Evolutionary conservation across 2,329 filamentous ascomycete species (phyloP).

Genomic region (Ascochyta fabae): DNA sequence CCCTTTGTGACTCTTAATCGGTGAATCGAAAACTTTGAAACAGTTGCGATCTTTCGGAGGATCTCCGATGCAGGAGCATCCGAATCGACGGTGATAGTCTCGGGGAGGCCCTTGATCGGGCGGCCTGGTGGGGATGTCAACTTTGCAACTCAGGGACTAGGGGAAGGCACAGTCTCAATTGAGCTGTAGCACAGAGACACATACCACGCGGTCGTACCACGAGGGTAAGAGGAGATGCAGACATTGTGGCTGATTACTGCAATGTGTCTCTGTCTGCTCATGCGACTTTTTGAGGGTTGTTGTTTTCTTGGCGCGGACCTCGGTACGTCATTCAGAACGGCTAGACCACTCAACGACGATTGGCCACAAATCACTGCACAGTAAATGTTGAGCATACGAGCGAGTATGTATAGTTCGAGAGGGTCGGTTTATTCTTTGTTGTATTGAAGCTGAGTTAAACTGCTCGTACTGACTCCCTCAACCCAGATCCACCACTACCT

Average conservation of each 20-base stretch:
- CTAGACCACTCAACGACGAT: conserved; percentile 6
- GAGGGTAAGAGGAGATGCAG: conserved; percentile 52
- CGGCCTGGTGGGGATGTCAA: conserved; percentile 56
- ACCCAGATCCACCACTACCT: conserved; percentile 66
- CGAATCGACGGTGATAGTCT: conserved; percentile 59
- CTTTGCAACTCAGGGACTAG: conserved; percentile 10
- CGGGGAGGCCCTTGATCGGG: conserved; percentile 66
- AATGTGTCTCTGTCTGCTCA: conserved; percentile 1
- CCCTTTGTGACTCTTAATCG: conserved; percentile 70
- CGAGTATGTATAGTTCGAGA: background rate
- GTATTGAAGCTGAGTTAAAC: background rate
- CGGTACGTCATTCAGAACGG: conserved; percentile 15
- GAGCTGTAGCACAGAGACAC: conserved; percentile 8
- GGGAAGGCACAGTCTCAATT: conserved; percentile 8
- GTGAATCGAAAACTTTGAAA: conserved; percentile 63
- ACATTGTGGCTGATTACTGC: conserved; percentile 41
- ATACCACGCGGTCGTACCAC: conserved; percentile 56
- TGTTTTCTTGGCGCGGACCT: conserved; percentile 17
- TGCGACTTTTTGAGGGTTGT: conserved; percentile 15
- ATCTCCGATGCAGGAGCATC: conserved; percentile 62
- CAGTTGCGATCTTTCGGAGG: conserved; percentile 62
- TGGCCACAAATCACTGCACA: background rate
- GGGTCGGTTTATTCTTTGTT: background rate
- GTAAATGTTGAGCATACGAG: background rate
- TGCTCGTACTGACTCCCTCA: background rate